Evolutionary conservation across 176 grass and related monocot genomes (phyloP), one percentile per base, ranked within the genome.

Genomic region (Avena insularis): DNA sequence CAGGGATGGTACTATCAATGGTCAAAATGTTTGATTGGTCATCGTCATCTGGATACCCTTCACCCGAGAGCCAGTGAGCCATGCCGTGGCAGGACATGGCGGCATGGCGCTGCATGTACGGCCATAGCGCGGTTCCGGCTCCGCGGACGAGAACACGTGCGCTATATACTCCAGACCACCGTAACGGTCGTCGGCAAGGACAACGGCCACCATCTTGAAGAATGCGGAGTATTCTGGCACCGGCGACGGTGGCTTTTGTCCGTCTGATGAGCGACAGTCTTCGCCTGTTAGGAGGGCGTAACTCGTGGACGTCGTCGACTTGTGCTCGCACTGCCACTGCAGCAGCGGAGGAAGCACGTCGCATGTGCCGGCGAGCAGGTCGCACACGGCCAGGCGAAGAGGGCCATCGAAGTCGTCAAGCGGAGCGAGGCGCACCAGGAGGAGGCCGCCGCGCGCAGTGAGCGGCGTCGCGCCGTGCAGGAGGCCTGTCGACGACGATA

Each of bases 261-360:
- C 38, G 38, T 71, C 0, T 9, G 3, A 1, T 2, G 35, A 69
- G 67, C 16, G 17, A 20, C 67, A 20, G 16, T 70, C 67, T 20
- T 38, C 4, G 9, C 68, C 4, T 1, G 68, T 71, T 71, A 71
- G 68, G 31, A 71, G 5, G 36, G 36, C 17, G 19, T 45, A 71
- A 9, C 35, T 9, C 17, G 1, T 4, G 67, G 15, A 0, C 2
- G 1, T 12, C 2, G 1, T 12, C 36, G 1, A 19, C 66, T 43
- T 9, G 17, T 8, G 4, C 20, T 59, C 36, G 1, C 19, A 71
- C 36, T 45, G 56, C 56, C 19, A 71, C 36, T 45, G 56, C 56
- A 71, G 68, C 56, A 71, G 68, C 68, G 68, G 36, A 9, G 68
- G 68, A 45, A 71, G 68, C 68, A 71, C 36, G 1, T 45, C 17